Evolutionary conservation across 768 basidiomycete species (phyloP), one percentile per base, ranked within the genome.

Genomic region (Termitomyces eurrhizus): DNA sequence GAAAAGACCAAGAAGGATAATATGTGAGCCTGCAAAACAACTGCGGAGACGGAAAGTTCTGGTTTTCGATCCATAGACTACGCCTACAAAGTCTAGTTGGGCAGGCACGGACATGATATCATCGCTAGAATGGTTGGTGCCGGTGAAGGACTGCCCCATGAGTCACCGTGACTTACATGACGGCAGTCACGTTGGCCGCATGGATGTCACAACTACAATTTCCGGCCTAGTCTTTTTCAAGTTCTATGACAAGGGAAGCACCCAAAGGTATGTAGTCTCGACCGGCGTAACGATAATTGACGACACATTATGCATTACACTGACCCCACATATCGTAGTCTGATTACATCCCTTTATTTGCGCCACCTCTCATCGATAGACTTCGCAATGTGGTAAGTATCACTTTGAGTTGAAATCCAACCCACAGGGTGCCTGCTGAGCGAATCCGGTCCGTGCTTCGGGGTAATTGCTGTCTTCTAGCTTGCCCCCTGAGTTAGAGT

Each of bases 391-490:
- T 74, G 73, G 72, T 70, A 56, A 32, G 70, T 66, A 61, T 24
- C 35, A 35, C 32, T 18, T 33, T 50, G 66, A 69, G 67, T 68
- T 62, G 29, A 26, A 35, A 33, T 50, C 14, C 36, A n/a, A 50
- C 62, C 65, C 56, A 35, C 55, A 60, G 45, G n/a, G 42, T 45
- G 12, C 41, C 35, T 60, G 41, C 65, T 63, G 50, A 62, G 35
- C 44, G 33, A 44, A 44, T 56, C 65, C 59, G 45, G 50, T 61
- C 50, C 58, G 37, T 52, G 62, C 7, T 53, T 18, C 52, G 89
- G 88, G 88, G 88, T 78, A 88, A 90, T 77, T 89, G 89, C 74
- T 91, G 88, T 75, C 77, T 89, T 60, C 82, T 90, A 60, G 75
- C 61, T 77, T 91, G 61, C 88, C 88, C 69, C 79, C 90, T 73